These are phyloP conservation scores for Plasmodium billcollinsi DNA, from an alignment of 169 alveolate species.

Conservation along the genomic window DNA sequence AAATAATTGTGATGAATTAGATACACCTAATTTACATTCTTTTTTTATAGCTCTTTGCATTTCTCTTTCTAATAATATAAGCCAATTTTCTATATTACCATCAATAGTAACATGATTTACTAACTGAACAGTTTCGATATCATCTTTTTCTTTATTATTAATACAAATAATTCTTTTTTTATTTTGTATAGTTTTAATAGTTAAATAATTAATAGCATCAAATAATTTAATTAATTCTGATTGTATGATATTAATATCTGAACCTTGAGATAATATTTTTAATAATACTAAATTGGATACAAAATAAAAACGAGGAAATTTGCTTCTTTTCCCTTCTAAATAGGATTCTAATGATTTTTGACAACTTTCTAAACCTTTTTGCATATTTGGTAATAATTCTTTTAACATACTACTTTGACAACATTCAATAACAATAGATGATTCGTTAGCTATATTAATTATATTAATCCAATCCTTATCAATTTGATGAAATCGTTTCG, in stretches of 20 bases:
- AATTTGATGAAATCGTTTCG: constrained; percentile 95
- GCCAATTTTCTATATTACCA: constrained; percentile 98
- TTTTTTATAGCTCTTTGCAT: constrained; percentile 93
- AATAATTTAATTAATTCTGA: constrained; percentile 96
- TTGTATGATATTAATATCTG: constrained; percentile 96
- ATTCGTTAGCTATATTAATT: constrained; percentile 96
- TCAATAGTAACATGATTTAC: constrained; percentile 94
- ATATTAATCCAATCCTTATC: constrained; percentile 96
- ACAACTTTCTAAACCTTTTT: constrained; percentile 95
- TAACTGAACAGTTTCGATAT: constrained; percentile 92
- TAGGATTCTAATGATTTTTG: constrained; percentile 96
- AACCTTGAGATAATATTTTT: constrained; percentile 95
- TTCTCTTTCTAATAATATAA: constrained; percentile 91
- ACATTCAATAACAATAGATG: constrained; percentile 94
- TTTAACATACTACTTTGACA: constrained; percentile 96
- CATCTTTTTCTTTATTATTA: constrained; percentile 90
- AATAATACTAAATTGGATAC: constrained; percentile 96
- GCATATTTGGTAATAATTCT: constrained; percentile 93
- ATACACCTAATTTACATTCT: constrained; percentile 89
- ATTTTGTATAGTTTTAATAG: constrained; percentile 86
- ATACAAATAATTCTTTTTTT: constrained; percentile 82
- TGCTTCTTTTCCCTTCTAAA: constrained; percentile 97
- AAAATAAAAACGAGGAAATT: constrained; percentile 98
- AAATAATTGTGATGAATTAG: constrained; percentile 86
- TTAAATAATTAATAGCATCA: constrained; percentile 95